Percentiles rank a stretch among this genome's conserved stretches.
Conservation (phyloP, 768 basidiomycete species). For the Hysterangium stoloniferum region DNA sequence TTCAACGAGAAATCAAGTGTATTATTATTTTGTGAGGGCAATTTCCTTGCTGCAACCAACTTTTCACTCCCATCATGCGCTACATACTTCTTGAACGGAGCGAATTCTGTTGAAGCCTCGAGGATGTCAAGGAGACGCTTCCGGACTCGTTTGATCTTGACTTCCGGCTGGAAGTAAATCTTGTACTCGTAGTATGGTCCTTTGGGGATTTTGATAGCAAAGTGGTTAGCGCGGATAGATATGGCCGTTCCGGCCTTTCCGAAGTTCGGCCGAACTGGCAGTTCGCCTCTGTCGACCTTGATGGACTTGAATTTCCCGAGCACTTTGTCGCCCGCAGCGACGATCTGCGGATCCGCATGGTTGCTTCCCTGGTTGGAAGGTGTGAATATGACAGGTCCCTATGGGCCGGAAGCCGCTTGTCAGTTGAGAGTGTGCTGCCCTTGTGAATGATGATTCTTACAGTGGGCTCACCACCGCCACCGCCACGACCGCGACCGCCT, state of each 20-base stretch:
- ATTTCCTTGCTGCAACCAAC: constrained; percentile 32
- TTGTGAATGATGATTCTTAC: constrained; percentile 20
- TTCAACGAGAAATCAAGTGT: constrained; percentile 22
- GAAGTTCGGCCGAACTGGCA: constrained; percentile 51
- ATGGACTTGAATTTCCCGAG: constrained; percentile 33
- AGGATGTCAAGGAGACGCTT: constrained; percentile 48
- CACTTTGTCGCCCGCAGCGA: constrained; percentile 34
- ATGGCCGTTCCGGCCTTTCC: constrained; percentile 43
- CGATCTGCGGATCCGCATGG: constrained; percentile 47
- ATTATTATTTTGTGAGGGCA: constrained; percentile 31
- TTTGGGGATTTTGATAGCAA: constrained; percentile 38
- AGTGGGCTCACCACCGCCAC: constrained; percentile 21
- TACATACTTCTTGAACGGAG: constrained; percentile 32
- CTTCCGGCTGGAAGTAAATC: constrained; percentile 19
- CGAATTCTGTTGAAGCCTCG: constrained; percentile 32
- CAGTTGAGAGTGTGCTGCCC: background rate
- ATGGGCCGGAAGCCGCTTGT: constrained; percentile 4
- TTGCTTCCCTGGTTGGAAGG: constrained; percentile 30
- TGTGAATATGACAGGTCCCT: constrained; percentile 32
- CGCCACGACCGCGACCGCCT: constrained; percentile 15
- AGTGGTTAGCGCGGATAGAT: constrained; percentile 56
- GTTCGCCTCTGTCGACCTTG: constrained; percentile 25
- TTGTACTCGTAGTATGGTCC: constrained; percentile 47
- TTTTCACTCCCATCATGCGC: constrained; percentile 46
- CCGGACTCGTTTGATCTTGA: constrained; percentile 41